Conservation (phyloP, 805 yeast genomes). For the Cyberlindnera xylosilytica region DNA sequence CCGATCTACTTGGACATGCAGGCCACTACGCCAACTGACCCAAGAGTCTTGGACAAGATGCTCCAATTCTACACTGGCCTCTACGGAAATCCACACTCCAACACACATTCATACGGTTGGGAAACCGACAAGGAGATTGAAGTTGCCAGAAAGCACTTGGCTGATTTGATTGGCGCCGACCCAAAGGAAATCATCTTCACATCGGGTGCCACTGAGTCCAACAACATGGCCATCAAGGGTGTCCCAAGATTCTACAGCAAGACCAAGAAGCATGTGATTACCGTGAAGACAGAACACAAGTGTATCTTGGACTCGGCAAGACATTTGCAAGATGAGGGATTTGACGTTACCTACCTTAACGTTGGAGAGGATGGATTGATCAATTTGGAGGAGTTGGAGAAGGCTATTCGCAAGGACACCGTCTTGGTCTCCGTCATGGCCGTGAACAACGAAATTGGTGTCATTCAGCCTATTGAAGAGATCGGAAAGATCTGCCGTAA, state of each 20-base stretch:
- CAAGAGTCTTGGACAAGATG: slow-evolving; percentile 91
- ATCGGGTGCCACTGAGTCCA: slow-evolving; percentile 96
- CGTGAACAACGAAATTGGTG: slow-evolving; percentile 97
- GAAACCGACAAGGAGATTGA: slow-evolving; percentile 94
- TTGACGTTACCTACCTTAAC: slow-evolving; percentile 89
- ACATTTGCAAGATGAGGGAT: slow-evolving; percentile 93
- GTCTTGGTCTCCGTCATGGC: slow-evolving; percentile 92
- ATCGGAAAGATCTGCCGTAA: slow-evolving; percentile 85
- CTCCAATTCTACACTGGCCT: slow-evolving; percentile 82
- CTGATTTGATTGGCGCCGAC: slow-evolving; percentile 84
- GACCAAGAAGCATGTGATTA: slow-evolving; percentile 89
- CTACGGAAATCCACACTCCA: slow-evolving; percentile 97
- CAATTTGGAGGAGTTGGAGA: slow-evolving; percentile 70
- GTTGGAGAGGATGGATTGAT: slow-evolving; percentile 81
- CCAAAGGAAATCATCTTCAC: slow-evolving; percentile 96
- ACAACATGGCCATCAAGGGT: slow-evolving; percentile 94
- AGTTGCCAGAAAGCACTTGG: slow-evolving; percentile 77
- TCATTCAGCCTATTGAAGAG: slow-evolving; percentile 91
- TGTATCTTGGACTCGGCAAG: slow-evolving; percentile 98
- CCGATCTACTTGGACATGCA: slow-evolving; percentile 97
- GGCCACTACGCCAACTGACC: slow-evolving; percentile 98
- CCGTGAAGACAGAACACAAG: slow-evolving; percentile 96
- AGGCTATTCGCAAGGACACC: slow-evolving; percentile 87
- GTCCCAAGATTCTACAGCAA: slow-evolving; percentile 89
- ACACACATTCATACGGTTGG: slow-evolving; percentile 98